These are phyloP conservation scores for Lactarius trivialis DNA, from an alignment of 768 basidiomycete species.

Conservation along the genomic window DNA sequence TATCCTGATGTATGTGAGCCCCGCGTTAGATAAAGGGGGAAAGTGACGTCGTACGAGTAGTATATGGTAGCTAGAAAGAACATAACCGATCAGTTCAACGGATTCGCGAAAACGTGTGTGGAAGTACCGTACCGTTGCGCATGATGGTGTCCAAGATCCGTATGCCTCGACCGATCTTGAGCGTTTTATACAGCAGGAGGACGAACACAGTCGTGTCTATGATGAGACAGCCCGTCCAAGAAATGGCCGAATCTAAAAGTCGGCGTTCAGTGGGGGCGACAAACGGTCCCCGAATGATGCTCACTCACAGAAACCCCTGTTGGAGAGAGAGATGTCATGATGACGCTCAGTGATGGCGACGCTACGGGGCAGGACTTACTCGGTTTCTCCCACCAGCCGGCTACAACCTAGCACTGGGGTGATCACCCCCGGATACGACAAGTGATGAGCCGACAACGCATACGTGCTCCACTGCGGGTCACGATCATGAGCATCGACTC, in stretches of 20 bases:
- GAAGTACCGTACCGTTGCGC: not conserved
- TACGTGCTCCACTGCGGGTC: not conserved
- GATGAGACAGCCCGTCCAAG: not conserved
- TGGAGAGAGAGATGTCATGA: no score
- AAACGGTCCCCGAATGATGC: not conserved
- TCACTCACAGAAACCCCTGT: constrained; percentile 1
- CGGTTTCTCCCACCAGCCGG: not conserved
- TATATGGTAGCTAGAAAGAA: not conserved
- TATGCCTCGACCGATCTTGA: not conserved
- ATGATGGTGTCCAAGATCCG: not conserved
- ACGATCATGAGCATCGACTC: not conserved
- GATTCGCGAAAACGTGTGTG: not conserved
- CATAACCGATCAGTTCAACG: not conserved
- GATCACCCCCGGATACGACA: not conserved
- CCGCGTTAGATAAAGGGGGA: not conserved
- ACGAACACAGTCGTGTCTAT: not conserved
- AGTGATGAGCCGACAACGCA: not conserved
- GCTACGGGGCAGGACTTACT: constrained; percentile 5
- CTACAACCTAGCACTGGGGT: not conserved
- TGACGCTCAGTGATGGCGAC: not conserved
- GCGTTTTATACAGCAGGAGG: not conserved
- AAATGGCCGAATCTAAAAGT: not conserved
- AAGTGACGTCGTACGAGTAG: not conserved
- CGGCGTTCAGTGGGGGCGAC: not conserved
- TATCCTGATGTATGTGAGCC: not conserved